Percentiles rank a stretch among this genome's conserved stretches.
These are phyloP conservation scores for Aspergillus sclerotiicarbonarius DNA, from an alignment of 495 filamentous ascomycete species.

Conservation along the genomic window DNA sequence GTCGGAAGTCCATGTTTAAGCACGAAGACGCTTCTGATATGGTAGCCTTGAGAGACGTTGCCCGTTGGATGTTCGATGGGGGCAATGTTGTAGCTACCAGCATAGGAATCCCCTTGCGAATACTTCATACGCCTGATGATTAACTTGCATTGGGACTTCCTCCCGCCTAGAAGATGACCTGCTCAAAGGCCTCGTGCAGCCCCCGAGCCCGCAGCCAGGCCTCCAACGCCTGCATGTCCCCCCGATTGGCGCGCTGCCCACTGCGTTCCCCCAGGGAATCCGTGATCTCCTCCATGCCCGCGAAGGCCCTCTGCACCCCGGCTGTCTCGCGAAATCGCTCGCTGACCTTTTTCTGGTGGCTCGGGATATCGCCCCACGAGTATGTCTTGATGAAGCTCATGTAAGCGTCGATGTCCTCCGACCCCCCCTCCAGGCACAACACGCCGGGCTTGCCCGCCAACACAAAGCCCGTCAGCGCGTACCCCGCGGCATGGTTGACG, in stretches of 20 bases:
- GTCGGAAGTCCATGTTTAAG: too few relatives aligned
- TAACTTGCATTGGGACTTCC: too few relatives aligned
- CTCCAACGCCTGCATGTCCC: slow-evolving; percentile 48
- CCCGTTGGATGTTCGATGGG: too few relatives aligned
- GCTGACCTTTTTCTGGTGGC: slow-evolving; percentile 44
- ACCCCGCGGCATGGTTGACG: slow-evolving; percentile 36
- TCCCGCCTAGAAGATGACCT: slow-evolving; percentile 40
- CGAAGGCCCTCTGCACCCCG: slow-evolving; percentile 30
- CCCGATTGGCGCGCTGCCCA: slow-evolving; percentile 40
- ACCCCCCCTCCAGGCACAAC: slow-evolving; percentile 37
- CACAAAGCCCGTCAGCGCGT: slow-evolving; percentile 39
- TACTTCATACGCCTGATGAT: too few relatives aligned
- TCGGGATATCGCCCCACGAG: slow-evolving; percentile 45
- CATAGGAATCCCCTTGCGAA: too few relatives aligned
- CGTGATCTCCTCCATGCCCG: slow-evolving; percentile 42
- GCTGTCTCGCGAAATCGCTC: slow-evolving; percentile 38
- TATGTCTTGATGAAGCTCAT: slow-evolving; percentile 46
- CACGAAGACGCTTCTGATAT: too few relatives aligned
- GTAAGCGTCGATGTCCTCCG: slow-evolving; percentile 35
- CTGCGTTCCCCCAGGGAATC: slow-evolving; percentile 38
- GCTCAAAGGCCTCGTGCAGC: slow-evolving; percentile 37
- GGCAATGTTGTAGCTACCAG: too few relatives aligned
- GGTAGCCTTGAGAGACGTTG: too few relatives aligned
- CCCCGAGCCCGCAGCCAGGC: slow-evolving; percentile 32
- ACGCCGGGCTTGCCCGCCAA: slow-evolving; percentile 42